phyloP scores from a whole-genome alignment of 345 rosid genomes.

The Crucihimalaya himalaica region DNA sequence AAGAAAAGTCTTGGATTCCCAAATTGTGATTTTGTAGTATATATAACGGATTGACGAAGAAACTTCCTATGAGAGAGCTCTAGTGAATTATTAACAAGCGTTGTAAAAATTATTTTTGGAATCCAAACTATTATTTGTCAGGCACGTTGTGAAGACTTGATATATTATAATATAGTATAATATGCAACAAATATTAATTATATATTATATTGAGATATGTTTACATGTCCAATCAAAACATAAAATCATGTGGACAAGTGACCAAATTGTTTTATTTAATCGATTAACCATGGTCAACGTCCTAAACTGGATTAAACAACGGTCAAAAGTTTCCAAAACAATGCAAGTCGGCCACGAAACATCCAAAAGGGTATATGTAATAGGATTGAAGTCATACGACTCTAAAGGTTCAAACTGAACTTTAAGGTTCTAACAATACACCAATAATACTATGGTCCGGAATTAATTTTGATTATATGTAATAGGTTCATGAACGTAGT shows the following conservation, averaged over 20 bases:
- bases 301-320: not conserved
- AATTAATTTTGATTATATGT: not conserved
- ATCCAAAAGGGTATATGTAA: not conserved
- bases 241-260: not conserved
- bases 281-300: not conserved
- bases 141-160: not conserved
- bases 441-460: not conserved
- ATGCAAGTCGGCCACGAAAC: not conserved
- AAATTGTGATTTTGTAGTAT: not conserved
- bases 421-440: not conserved
- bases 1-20: not conserved
- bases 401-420: not conserved
- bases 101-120: not conserved
- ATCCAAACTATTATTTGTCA: not conserved
- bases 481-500: not conserved
- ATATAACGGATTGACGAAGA: not conserved
- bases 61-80: not conserved
- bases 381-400: no score
- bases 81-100: not conserved
- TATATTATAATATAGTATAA: not conserved
- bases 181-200: not conserved
- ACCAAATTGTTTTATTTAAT: not conserved
- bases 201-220: not conserved
- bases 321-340: not conserved
- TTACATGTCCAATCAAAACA: not conserved